phyloP scores from a whole-genome alignment of 1,284 basidiomycete species.

The Leccinum fallax region DNA sequence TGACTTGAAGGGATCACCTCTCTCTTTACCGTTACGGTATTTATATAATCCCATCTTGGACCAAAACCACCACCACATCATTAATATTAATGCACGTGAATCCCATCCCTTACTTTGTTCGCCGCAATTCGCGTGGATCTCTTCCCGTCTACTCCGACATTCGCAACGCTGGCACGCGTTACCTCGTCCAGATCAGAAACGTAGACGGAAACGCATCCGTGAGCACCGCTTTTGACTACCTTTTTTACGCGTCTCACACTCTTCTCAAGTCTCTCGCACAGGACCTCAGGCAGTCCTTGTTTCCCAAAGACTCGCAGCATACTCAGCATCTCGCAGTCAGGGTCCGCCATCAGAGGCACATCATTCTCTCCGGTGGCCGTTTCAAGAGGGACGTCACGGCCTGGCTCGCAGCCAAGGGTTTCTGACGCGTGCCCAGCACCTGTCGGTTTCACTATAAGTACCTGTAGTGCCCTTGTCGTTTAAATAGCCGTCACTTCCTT shows the following conservation, averaged over 20 bases:
- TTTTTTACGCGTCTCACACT: conserved; percentile 1
- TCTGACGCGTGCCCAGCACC: conserved; percentile 38
- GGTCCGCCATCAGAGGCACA: conserved; percentile 47
- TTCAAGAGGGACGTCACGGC: conserved; percentile 59
- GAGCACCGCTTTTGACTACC: conserved; percentile 12
- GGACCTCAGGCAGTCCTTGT: conserved; percentile 52
- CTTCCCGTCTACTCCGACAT: conserved; percentile 75
- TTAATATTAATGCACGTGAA: conserved; percentile 15
- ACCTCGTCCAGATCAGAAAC: conserved; percentile 51
- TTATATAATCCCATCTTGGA: background rate
- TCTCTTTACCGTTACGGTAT: background rate
- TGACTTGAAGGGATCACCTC: background rate
- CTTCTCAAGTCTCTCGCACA: conserved; percentile 49
- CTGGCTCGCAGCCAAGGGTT: conserved; percentile 62
- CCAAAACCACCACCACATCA: background rate
- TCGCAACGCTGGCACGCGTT: conserved; percentile 61
- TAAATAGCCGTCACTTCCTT: conserved; percentile 21
- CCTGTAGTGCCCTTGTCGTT: conserved; percentile 18
- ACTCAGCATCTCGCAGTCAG: conserved; percentile 49
- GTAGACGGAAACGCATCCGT: conserved; percentile 49
- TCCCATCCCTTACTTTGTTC: conserved; percentile 55
- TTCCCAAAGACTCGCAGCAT: conserved; percentile 47
- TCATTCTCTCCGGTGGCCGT: conserved; percentile 58
- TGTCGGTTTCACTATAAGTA: conserved; percentile 10
- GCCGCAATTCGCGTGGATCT: conserved; percentile 62